Base-by-base conservation (phyloP, 73 alveolate species). In the Stentor coeruleus region DNA sequence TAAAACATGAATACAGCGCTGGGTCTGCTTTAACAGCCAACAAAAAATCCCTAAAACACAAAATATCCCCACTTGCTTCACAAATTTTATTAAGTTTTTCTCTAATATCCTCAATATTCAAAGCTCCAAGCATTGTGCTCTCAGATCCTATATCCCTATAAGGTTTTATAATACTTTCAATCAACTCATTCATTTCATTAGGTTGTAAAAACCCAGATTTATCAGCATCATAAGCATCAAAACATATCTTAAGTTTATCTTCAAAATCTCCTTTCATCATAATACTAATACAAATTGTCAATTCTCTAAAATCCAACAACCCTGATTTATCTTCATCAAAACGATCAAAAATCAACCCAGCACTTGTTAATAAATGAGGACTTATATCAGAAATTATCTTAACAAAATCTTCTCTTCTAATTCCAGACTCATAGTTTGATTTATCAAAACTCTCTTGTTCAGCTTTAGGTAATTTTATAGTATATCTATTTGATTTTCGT, bases 271-370 rank as follows among this genome's bases (percentile, higher is more conserved):
- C 79, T 33, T 66, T 66, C 15, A 26, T 28, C 41, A 66, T 20
- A 33, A 66, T 33, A 66, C 40, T 20, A 1, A 66, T 28, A 33
- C 79, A 66, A 66, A 66, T 66, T 37, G 79, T 66, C 42, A 66
- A 40, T 66, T 66, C 79, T 26, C 79, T 20, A 31, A 66, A 66
- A 33, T 66, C 79, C 36, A 66, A 33, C n/a, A 20, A 33, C 39
- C 79, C 79, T 28, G 79, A 66, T 2, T 66, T 66, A 40, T 66
- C 79, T 66, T 66, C 79, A 66, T 66, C 79, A 2, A 66, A 66
- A 14, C 33, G 36, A 20, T 66, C 79, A 66, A 66, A 66, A 20
- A 66, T 66, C 42, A 66, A 26, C 33, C 33, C 79, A 1, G 79
- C 79, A 2, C 79, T 66, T 20, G 26, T 20, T 31, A 15, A 26